Conservation (phyloP, 2,329 filamentous ascomycete species). For the Clathrospora elynae region DNA sequence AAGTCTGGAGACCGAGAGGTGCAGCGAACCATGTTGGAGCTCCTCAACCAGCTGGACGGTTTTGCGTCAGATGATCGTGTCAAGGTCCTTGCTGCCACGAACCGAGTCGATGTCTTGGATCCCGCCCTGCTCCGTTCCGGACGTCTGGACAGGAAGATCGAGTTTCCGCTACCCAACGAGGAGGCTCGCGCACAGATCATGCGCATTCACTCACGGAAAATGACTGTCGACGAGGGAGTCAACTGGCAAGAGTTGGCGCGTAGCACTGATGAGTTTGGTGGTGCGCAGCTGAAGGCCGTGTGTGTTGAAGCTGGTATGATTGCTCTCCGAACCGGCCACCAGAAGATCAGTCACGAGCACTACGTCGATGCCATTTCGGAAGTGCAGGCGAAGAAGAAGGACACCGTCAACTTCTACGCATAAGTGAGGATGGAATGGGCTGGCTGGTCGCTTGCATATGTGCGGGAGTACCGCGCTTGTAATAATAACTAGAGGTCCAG, state of each 20-base stretch:
- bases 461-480: slow-evolving; percentile 34
- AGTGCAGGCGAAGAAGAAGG: slow-evolving; percentile 88
- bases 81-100: slow-evolving; percentile 94
- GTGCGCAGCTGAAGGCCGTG: slow-evolving; percentile 96
- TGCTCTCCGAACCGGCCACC: slow-evolving; percentile 88
- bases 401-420: slow-evolving; percentile 59
- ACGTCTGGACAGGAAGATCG: slow-evolving; percentile 94
- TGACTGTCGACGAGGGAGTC: slow-evolving; percentile 90
- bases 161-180: slow-evolving; percentile 97
- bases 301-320: slow-evolving; percentile 99
- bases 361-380: slow-evolving; percentile 98
- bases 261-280: slow-evolving; percentile 97
- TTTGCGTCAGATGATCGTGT: slow-evolving; percentile 97
- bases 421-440: slow-evolving; percentile 26
- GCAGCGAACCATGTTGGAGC: slow-evolving; percentile 97
- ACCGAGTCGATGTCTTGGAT: slow-evolving; percentile 91
- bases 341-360: slow-evolving; percentile 96
- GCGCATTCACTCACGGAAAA: slow-evolving; percentile 96
- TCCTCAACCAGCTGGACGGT: slow-evolving; percentile 97
- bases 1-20: slow-evolving; percentile 98
- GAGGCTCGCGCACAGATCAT: slow-evolving; percentile 96
- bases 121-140: slow-evolving; percentile 89
- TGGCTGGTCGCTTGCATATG: slow-evolving; percentile 29
- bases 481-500: slow-evolving; percentile 42
- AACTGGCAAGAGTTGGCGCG: slow-evolving; percentile 96